Evolutionary conservation across 208 protist genomes (phyloP).

Genomic region (Wallacemonas sp.): DNA sequence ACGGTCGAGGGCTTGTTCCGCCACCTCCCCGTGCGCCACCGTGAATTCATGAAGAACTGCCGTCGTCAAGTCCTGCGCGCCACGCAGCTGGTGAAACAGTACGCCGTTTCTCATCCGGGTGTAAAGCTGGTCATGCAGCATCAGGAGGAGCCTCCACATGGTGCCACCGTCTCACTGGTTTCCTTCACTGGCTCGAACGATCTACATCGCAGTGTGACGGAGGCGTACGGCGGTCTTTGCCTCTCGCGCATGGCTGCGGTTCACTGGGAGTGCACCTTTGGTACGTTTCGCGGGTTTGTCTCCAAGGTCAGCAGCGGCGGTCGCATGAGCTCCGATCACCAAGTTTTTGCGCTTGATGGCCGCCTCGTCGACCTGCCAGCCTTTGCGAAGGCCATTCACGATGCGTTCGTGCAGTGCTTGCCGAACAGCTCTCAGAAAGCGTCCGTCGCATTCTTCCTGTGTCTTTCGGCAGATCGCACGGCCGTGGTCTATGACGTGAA

Average conservation of each 20-base stretch:
- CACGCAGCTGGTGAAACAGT: slow-evolving; percentile 71
- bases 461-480: slow-evolving; percentile 15
- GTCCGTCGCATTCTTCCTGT: slow-evolving; percentile 72
- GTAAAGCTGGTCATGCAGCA: slow-evolving; percentile 67
- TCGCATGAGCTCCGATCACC: slow-evolving; percentile 55
- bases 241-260: slow-evolving; percentile 54
- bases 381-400: slow-evolving; percentile 64
- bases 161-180: slow-evolving; percentile 54
- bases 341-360: slow-evolving; percentile 77
- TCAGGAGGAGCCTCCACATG: slow-evolving; percentile 29
- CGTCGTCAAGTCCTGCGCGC: slow-evolving; percentile 61
- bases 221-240: slow-evolving; percentile 79
- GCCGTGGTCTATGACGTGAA: slow-evolving; percentile 77
- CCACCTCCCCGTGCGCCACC: slow-evolving; percentile 86
- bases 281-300: slow-evolving; percentile 58
- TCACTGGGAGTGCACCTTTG: slow-evolving; percentile 56
- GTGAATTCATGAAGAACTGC: slow-evolving; percentile 83
- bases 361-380: slow-evolving; percentile 79
- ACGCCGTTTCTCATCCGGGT: slow-evolving; percentile 80
- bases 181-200: slow-evolving; percentile 71
- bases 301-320: slow-evolving; percentile 51
- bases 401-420: slow-evolving; percentile 68
- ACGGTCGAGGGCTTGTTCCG: slow-evolving; percentile 73
- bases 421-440: slow-evolving; percentile 69
- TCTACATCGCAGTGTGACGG: slow-evolving; percentile 53